Evolutionary conservation across 768 basidiomycete genomes (phyloP).

Genomic region (Russula sp.): DNA sequence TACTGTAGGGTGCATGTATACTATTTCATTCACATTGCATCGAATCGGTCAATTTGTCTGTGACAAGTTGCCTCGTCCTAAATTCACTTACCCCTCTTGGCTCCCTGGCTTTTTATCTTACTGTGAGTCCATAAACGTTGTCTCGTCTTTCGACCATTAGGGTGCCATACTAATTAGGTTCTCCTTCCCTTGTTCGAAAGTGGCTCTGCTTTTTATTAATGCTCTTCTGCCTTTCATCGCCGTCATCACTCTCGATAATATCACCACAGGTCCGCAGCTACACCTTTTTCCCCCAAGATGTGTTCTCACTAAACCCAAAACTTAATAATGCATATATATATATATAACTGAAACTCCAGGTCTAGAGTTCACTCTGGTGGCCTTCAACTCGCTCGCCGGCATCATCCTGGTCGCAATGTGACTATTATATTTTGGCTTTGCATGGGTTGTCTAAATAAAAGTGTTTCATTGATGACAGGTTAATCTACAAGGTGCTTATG

Average conservation of each 20-base stretch:
- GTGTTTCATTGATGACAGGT: background rate
- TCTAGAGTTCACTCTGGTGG: constrained; percentile 9
- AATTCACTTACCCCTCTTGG: constrained; percentile 3
- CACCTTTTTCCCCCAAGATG: background rate
- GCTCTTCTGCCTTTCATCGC: constrained; percentile 4
- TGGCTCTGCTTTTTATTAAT: constrained; percentile 18
- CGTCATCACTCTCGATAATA: background rate
- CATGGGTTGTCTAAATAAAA: background rate
- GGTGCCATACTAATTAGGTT: background rate
- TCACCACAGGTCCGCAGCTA: constrained; percentile 8
- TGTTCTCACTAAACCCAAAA: background rate
- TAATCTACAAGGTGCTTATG: constrained; percentile 13
- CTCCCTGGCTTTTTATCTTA: constrained; percentile 11
- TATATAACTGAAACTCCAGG: no score
- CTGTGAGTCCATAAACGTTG: constrained; percentile 3
- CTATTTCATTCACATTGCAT: background rate
- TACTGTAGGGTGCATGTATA: background rate
- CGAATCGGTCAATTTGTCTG: constrained; percentile 17
- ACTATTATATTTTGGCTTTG: no score
- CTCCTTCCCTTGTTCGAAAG: background rate
- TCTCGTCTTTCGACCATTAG: background rate
- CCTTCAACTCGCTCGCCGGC: constrained; percentile 1
- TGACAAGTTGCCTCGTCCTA: constrained; percentile 21
- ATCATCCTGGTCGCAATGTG: constrained; percentile 12
- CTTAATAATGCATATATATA: no score